Evolutionary conservation across 2,329 filamentous ascomycete genomes (phyloP), one percentile per base, ranked within the genome.

Genomic region (Calonectria fujianensis): DNA sequence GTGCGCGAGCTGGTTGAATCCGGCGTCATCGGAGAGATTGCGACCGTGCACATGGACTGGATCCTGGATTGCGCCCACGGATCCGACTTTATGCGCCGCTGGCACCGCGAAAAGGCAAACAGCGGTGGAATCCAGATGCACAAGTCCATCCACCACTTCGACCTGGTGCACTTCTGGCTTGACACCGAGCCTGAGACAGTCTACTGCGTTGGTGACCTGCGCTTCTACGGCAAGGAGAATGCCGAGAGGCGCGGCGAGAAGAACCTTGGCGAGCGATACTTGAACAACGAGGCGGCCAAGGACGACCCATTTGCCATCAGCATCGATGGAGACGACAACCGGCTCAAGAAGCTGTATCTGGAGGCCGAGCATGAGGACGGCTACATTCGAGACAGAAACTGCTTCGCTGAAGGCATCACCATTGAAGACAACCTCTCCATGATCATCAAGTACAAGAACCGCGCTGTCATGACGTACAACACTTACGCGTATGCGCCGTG

Each of bases 381-480:
- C 0, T 93, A 93, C 74, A 88, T 90, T 71, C 88, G 91, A 0
- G 91, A 93, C 77, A 90, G 92, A 80, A 91, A 88, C 77, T 90
- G 92, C 4, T 93, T 93, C 67, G 87, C 89, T 0, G 91, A 93
- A 74, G 91, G 90, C 0, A 91, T 93, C 69, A 91, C 86, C 73
- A 93, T 93, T 74, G 91, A 93, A 81, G 91, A 93, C 78, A 93
- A 91, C 2, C 90, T 93, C 85, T 90, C 87, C 45, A 84, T 93
- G 70, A 85, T 93, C 66, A 89, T 93, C 39, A 85, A 88, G 74
- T 93, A 93, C 79, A 85, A 85, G 51, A 90, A 87, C 66, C 88
- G 90, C 10, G 88, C 90, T 0, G 88, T 91, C 32, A 83, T 93
- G 84, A 92, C 91, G 0, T 93, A 93, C 80, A 80, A 90, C 85